phyloP scores from a whole-genome alignment of 108 stramenopile genomes.

The Aureococcus anophagefferens region DNA sequence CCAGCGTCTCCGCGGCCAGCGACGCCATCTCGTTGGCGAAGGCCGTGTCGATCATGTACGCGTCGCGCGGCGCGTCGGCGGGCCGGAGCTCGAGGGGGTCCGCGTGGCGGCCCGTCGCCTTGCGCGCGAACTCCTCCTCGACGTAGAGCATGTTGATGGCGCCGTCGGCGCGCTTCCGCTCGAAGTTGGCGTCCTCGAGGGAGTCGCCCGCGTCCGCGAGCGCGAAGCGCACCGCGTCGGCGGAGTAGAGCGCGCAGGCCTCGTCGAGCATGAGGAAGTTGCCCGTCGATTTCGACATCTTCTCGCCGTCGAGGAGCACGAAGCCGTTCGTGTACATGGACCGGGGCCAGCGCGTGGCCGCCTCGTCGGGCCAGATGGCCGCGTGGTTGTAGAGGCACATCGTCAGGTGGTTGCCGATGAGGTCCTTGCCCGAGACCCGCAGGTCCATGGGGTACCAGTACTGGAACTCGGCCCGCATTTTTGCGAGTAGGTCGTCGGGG shows the following conservation, averaged over 20 bases:
- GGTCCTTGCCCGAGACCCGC: slow-evolving; percentile 88
- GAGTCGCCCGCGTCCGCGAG: slow-evolving; percentile 91
- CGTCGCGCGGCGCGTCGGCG: slow-evolving; percentile 32
- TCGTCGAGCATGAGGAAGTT: slow-evolving; percentile 96
- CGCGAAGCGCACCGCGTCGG: slow-evolving; percentile 82
- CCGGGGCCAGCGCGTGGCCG: slow-evolving; percentile 76
- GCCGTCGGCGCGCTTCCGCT: slow-evolving; percentile 72
- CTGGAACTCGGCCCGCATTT: slow-evolving; percentile 74
- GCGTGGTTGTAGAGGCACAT: slow-evolving; percentile 97
- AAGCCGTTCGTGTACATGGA: slow-evolving; percentile 92
- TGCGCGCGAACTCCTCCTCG: slow-evolving; percentile 73
- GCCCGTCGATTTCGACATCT: slow-evolving; percentile 95
- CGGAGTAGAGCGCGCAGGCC: slow-evolving; percentile 64
- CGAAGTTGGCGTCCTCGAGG: slow-evolving; percentile 98
- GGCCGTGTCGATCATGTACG: slow-evolving; percentile 71
- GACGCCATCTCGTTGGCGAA: slow-evolving; percentile 81
- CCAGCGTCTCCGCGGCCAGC: slow-evolving; percentile 51
- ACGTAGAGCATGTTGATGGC: slow-evolving; percentile 73
- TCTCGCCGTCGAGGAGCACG: slow-evolving; percentile 84
- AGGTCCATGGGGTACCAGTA: slow-evolving; percentile 98
- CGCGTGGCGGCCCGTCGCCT: slow-evolving; percentile 22
- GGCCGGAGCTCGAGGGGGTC: slow-evolving; percentile 41
- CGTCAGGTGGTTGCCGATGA: slow-evolving; percentile 95
- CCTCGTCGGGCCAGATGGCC: slow-evolving; percentile 81
- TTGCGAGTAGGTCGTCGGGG: slow-evolving; percentile 54